Evolutionary conservation across 805 yeast genomes (phyloP), one percentile per base, ranked within the genome.

Genomic region (Teunomyces barrocoloradensis): DNA sequence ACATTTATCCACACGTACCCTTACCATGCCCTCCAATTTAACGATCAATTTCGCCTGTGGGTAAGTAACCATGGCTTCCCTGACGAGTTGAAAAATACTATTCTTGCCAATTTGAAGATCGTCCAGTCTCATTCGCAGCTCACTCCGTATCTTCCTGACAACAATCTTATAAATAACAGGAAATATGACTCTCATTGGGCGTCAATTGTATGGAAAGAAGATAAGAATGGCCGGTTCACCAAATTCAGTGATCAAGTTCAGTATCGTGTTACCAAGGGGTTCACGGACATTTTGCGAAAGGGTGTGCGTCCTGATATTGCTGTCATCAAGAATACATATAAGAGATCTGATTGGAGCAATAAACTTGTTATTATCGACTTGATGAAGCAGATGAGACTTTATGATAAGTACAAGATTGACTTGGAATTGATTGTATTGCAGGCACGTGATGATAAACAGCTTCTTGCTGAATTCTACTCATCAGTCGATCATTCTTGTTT

Each of bases 241-340:
- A 53, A 52, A 33, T 55, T 52, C 38, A 49, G 52, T 17, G 54
- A 54, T 15, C 73, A 69, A 44, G 52, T 66, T 4, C 58, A 59
- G 33, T 69, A 59, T 45, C 49, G 75, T 29, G 51, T 64, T 29
- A 56, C 58, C 18, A 53, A 58, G 39, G 77, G 76, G 18, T 66
- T 72, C 38, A 51, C 50, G 6, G 69, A 64, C 12, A 45, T 72
- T 6, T 45, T 69, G 23, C 50, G 64, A n/a, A 58, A 56, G 44
- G 76, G 76, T 0, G 61, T 72, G 6, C 54, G 60, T 23, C 77
- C 77, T 0, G 74, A 72, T 47, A 53, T 55, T 40, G 44, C 46
- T 12, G 43, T 70, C n/a, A 48, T 73, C 5, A 63, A 63, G 39
- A 63, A 58, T 34, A 68, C 75, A 0, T 64, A 68, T 44, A 50